These are phyloP conservation scores for Pseudogymnoascus sp. DNA, from an alignment of 2,329 filamentous ascomycete species.

Conservation along the genomic window DNA sequence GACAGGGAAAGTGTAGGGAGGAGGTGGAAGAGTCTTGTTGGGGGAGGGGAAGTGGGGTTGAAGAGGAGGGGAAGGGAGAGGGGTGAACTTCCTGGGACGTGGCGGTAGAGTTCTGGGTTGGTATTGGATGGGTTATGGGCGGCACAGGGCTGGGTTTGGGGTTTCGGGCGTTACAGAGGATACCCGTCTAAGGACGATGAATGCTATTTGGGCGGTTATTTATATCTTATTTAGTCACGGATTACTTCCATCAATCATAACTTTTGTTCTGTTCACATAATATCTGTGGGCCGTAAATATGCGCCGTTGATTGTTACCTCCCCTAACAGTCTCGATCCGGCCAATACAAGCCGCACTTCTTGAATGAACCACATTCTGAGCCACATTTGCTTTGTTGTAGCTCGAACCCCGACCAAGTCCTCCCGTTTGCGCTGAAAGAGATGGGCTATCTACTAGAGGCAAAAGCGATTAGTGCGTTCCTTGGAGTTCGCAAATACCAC, in stretches of 20 bases:
- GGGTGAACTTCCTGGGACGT: conserved; percentile 46
- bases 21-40: conserved; percentile 57
- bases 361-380: background rate
- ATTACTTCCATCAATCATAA: conserved; percentile 7
- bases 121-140: background rate
- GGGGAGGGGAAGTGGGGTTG: conserved; percentile 51
- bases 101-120: conserved; percentile 35
- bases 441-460: background rate
- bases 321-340: background rate
- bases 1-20: conserved; percentile 49
- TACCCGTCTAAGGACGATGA: conserved; percentile 4
- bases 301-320: background rate
- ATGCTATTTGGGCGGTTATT: conserved; percentile 1
- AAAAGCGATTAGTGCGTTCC: background rate
- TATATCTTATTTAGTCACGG: background rate
- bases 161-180: background rate
- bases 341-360: background rate
- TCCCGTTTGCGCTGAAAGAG: background rate
- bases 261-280: background rate
- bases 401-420: background rate
- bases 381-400: background rate
- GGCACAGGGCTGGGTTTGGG: background rate
- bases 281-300: background rate
- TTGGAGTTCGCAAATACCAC: background rate
- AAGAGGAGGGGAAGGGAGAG: conserved; percentile 40